These are phyloP conservation scores for Helenozyma baotianmanensis DNA, from an alignment of 805 yeast species.

Conservation along the genomic window DNA sequence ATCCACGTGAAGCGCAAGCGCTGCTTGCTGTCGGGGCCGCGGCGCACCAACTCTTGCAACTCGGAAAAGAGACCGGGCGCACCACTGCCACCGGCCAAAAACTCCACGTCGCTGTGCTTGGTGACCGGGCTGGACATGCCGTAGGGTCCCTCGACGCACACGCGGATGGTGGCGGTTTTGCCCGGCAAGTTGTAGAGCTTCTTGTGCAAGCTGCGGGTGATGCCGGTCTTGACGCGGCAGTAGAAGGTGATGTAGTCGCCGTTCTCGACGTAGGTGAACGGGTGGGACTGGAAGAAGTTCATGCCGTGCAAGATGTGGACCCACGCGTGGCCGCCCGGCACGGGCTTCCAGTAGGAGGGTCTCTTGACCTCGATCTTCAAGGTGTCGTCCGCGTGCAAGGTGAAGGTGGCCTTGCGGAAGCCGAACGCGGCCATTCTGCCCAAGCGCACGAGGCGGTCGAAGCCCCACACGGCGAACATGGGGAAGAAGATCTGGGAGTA, in stretches of 20 bases:
- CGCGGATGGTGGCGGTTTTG: constrained; percentile 22
- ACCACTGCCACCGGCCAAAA: constrained; percentile 74
- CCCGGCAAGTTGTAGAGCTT: constrained; percentile 25
- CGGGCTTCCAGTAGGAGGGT: constrained; percentile 45
- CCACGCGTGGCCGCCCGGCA: constrained; percentile 56
- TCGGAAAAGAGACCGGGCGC: constrained; percentile 53
- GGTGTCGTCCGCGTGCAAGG: constrained; percentile 38
- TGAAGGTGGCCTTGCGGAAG: constrained; percentile 28
- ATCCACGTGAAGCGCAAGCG: constrained; percentile 25
- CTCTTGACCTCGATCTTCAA: constrained; percentile 43
- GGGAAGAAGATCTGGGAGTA: constrained; percentile 40
- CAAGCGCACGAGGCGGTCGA: constrained; percentile 36
- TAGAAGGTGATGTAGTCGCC: constrained; percentile 23
- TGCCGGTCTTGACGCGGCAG: constrained; percentile 35
- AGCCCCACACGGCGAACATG: constrained; percentile 59
- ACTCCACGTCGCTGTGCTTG: constrained; percentile 49
- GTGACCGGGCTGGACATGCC: constrained; percentile 49
- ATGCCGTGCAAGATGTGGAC: constrained; percentile 50
- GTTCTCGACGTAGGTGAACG: constrained; percentile 38
- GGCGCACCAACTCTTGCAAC: constrained; percentile 16
- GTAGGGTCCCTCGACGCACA: constrained; percentile 64
- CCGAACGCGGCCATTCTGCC: constrained; percentile 31
- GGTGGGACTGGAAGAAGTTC: constrained; percentile 65
- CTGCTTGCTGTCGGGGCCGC: constrained; percentile 3
- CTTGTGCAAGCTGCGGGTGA: constrained; percentile 29